Conservation (phyloP, 148 eudicot species). For the Fagopyrum homotropicum region DNA sequence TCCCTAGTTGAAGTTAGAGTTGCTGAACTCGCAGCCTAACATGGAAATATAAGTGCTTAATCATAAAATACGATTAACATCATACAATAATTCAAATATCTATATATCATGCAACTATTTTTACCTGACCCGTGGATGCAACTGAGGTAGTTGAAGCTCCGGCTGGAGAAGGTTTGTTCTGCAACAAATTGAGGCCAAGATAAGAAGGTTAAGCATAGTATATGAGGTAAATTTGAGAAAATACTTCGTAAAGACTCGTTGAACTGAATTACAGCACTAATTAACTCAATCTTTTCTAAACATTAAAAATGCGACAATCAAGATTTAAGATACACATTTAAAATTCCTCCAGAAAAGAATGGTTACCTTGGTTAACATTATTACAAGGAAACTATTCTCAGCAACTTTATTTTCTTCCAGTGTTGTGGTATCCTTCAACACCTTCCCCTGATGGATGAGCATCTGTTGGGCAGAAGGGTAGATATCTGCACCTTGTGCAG, state of each 20-base stretch:
- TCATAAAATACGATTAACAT: background rate
- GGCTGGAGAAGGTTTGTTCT: constrained; percentile 53
- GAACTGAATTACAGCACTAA: background rate
- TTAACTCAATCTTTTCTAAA: background rate
- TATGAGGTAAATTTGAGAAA: background rate
- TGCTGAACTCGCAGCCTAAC: constrained; percentile 38
- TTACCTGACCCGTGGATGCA: constrained; percentile 47
- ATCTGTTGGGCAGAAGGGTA: constrained; percentile 69
- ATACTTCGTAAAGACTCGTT: background rate
- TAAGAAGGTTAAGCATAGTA: constrained; percentile 3
- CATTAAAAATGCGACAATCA: background rate
- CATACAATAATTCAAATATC: background rate
- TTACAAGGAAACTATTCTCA: constrained; percentile 57
- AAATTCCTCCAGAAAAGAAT: background rate
- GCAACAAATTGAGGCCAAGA: constrained; percentile 10
- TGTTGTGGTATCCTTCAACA: constrained; percentile 67
- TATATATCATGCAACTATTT: background rate
- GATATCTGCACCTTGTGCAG: constrained; percentile 49
- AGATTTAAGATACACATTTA: background rate
- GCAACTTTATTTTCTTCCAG: constrained; percentile 63
- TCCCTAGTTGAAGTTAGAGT: constrained; percentile 18
- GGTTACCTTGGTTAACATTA: constrained; percentile 63
- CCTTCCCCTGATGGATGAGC: constrained; percentile 84
- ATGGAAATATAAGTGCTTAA: background rate
- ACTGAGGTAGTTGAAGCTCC: constrained; percentile 42